phyloP scores from a whole-genome alignment of 1,139 yeast species.

The Diutina mesorugosa region DNA sequence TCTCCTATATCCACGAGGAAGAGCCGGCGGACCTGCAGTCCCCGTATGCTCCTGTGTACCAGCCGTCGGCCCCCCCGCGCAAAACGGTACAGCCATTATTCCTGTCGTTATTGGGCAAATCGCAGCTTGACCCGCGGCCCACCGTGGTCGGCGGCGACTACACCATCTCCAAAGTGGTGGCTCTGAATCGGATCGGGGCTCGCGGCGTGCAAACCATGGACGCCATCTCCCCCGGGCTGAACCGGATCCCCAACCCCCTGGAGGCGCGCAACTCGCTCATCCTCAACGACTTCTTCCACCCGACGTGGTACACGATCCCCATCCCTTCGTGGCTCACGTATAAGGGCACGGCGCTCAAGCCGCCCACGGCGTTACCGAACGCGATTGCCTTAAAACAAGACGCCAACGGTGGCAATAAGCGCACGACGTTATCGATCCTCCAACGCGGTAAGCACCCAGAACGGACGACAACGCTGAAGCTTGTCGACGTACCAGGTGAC shows the following conservation, averaged over 20 bases:
- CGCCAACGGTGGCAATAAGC: neutral
- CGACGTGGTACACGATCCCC: slow-evolving; percentile 76
- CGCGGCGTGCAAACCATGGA: neutral
- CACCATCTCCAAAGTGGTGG: slow-evolving; percentile 44
- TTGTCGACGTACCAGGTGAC: neutral
- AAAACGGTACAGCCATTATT: slow-evolving; percentile 47
- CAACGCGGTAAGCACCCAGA: neutral
- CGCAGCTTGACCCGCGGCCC: slow-evolving; percentile 55
- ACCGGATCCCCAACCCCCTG: slow-evolving; percentile 38
- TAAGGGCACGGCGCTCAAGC: slow-evolving; percentile 17
- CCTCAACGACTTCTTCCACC: slow-evolving; percentile 64
- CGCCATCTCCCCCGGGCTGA: neutral
- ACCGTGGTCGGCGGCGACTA: slow-evolving; percentile 49
- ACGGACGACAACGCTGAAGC: neutral
- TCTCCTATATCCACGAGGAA: slow-evolving; percentile 24
- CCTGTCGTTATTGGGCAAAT: slow-evolving; percentile 49
- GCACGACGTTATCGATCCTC: neutral
- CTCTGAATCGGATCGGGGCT: slow-evolving; percentile 14
- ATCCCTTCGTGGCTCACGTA: slow-evolving; percentile 73
- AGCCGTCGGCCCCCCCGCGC: slow-evolving; percentile 13
- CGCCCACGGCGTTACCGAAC: slow-evolving; percentile 7
- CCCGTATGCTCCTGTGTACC: slow-evolving; percentile 10
- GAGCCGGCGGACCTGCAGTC: slow-evolving; percentile 13
- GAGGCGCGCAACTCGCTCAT: slow-evolving; percentile 55
- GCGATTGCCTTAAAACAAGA: neutral